Evolutionary conservation across 2,329 filamentous ascomycete genomes (phyloP).

Genomic region (Pseudogymnoascus sp.): DNA sequence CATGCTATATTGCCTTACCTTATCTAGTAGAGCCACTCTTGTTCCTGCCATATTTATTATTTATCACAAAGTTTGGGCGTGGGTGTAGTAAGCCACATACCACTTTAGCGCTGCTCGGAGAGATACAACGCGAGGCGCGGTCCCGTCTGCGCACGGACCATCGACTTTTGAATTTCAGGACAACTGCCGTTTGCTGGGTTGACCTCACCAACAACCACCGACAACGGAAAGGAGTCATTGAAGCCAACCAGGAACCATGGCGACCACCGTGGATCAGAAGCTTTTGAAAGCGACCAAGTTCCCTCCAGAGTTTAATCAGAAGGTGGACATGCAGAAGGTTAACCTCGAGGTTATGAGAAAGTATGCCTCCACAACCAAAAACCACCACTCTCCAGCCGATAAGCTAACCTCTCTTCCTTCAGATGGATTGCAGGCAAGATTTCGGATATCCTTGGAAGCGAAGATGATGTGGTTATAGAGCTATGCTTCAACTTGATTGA

Average conservation of each 20-base stretch:
- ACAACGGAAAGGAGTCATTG: slow-evolving; percentile 11
- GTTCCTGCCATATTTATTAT: slow-evolving; percentile 6
- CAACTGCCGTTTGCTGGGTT: not conserved
- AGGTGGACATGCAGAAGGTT: slow-evolving; percentile 96
- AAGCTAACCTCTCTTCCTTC: slow-evolving; percentile 16
- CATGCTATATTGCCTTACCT: not conserved
- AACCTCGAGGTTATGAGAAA: slow-evolving; percentile 98
- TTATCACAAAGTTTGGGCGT: not conserved
- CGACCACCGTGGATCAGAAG: slow-evolving; percentile 79
- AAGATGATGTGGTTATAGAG: slow-evolving; percentile 94
- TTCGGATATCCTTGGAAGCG: slow-evolving; percentile 77
- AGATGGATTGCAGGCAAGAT: slow-evolving; percentile 94
- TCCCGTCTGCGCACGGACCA: not conserved
- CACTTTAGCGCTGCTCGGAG: not conserved
- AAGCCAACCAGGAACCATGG: slow-evolving; percentile 46
- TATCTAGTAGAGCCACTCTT: not conserved
- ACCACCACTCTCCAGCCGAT: slow-evolving; percentile 10
- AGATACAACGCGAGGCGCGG: not conserved
- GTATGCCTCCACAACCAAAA: slow-evolving; percentile 42
- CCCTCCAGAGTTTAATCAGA: slow-evolving; percentile 83
- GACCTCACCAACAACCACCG: not conserved
- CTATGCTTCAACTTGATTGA: slow-evolving; percentile 67
- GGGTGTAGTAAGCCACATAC: not conserved
- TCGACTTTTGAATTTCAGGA: not conserved
- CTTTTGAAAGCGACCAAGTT: slow-evolving; percentile 88